Conservation (phyloP, 257 asterid species). For the Ligustrum vulgare region DNA sequence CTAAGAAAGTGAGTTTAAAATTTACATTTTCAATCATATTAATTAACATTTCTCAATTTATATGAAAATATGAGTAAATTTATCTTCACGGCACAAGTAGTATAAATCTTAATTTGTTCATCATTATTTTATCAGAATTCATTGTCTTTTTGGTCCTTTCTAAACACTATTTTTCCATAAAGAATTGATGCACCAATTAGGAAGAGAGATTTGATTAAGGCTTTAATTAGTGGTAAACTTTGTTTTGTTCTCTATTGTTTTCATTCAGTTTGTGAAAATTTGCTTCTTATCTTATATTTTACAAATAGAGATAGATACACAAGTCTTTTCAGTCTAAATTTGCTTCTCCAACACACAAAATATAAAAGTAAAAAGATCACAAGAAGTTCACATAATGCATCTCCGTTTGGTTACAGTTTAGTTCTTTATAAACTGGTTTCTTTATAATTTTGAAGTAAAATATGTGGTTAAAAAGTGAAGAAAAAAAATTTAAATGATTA, state of each 20-base stretch:
- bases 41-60: too few relatives aligned
- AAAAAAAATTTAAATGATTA: too few relatives aligned
- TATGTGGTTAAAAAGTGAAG: too few relatives aligned
- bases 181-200: background rate
- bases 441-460: too few relatives aligned
- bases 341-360: background rate
- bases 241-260: background rate
- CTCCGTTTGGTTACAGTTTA: too few relatives aligned
- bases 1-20: too few relatives aligned
- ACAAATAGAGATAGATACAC: background rate
- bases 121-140: too few relatives aligned
- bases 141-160: background rate
- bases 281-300: background rate
- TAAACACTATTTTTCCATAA: background rate
- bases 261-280: background rate
- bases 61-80: too few relatives aligned
- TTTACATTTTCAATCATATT: too few relatives aligned
- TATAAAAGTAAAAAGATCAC: background rate
- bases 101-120: background rate
- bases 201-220: background rate
- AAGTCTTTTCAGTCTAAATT: too few relatives aligned
- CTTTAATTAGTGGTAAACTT: background rate
- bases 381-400: background rate
- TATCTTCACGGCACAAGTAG: too few relatives aligned
- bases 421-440: too few relatives aligned